Evolutionary conservation across 192 early-diverging fungal species (phyloP).

Genomic region (Entomortierella beljakovae): DNA sequence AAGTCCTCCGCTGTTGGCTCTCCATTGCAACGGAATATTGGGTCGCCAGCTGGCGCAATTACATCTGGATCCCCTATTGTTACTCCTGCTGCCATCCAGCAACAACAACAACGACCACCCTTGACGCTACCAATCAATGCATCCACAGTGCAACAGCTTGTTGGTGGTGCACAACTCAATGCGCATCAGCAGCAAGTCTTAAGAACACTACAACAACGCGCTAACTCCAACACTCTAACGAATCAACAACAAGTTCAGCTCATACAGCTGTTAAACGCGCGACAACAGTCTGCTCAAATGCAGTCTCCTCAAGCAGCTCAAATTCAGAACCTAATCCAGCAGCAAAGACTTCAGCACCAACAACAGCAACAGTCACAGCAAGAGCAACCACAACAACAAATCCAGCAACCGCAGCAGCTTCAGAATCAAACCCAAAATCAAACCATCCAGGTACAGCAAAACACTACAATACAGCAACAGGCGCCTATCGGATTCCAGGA

Average conservation of each 20-base stretch:
- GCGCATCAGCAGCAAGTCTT: slow-evolving; percentile 10
- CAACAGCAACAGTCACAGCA: slow-evolving; percentile 25
- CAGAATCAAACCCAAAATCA: slow-evolving; percentile 25
- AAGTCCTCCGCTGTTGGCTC: slow-evolving; percentile 25
- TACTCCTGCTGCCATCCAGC: slow-evolving; percentile 12
- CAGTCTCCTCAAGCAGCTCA: not conserved
- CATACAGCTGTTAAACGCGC: slow-evolving; percentile 3
- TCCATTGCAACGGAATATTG: slow-evolving; percentile 35
- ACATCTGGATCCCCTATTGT: slow-evolving; percentile 27
- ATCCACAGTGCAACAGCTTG: slow-evolving; percentile 5
- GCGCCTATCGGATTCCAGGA: slow-evolving; percentile 1
- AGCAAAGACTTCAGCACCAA: slow-evolving; percentile 18
- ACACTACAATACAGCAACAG: not conserved
- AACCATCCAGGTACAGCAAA: slow-evolving; percentile 20
- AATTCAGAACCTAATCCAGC: slow-evolving; percentile 19
- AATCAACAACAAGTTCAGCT: slow-evolving; percentile 31
- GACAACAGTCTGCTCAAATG: too few species aligned
- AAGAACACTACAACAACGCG: slow-evolving; percentile 21
- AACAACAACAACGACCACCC: slow-evolving; percentile 20
- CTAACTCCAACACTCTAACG: not conserved
- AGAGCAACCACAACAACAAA: slow-evolving; percentile 18
- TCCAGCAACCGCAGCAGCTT: slow-evolving; percentile 22
- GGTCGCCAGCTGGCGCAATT: slow-evolving; percentile 26
- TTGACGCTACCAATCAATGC: not conserved
- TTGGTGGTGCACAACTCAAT: slow-evolving; percentile 4